phyloP scores from a whole-genome alignment of 1,284 basidiomycete genomes.

The Xerocomus nothofagi region DNA sequence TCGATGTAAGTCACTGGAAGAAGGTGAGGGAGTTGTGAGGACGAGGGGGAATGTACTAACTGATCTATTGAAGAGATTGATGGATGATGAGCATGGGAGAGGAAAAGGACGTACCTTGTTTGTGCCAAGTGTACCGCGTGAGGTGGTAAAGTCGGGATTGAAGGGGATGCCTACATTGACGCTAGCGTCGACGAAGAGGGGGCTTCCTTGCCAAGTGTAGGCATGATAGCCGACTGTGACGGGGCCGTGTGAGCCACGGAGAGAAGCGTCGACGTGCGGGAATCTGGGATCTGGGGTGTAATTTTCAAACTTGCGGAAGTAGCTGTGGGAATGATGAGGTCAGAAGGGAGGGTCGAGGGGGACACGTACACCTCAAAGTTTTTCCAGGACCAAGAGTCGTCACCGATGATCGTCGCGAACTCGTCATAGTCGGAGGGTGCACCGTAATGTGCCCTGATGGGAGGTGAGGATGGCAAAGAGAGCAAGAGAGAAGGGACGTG shows the following conservation, averaged over 20 bases:
- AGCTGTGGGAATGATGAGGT: constrained; percentile 38
- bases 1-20: constrained; percentile 63
- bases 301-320: constrained; percentile 61
- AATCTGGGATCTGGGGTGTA: constrained; percentile 48
- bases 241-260: constrained; percentile 51
- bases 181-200: constrained; percentile 30
- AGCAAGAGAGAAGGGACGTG: constrained; percentile 25
- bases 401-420: constrained; percentile 57
- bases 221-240: constrained; percentile 40
- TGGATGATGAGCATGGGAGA: neutral
- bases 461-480: constrained; percentile 2
- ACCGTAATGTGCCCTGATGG: constrained; percentile 61
- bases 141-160: constrained; percentile 35
- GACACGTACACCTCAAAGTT: constrained; percentile 46
- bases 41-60: constrained; percentile 27
- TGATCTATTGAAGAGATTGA: constrained; percentile 32
- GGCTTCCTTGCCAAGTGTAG: constrained; percentile 21
- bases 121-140: constrained; percentile 30
- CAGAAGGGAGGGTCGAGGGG: neutral
- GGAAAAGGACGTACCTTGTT: constrained; percentile 26
- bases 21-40: neutral
- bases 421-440: constrained; percentile 70
- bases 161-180: constrained; percentile 33
- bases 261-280: constrained; percentile 45
- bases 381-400: constrained; percentile 63